Percentiles rank a stretch among this genome's conserved stretches.
Conservation (phyloP, 331 rosid species). For the Pyrus hybrid region DNA sequence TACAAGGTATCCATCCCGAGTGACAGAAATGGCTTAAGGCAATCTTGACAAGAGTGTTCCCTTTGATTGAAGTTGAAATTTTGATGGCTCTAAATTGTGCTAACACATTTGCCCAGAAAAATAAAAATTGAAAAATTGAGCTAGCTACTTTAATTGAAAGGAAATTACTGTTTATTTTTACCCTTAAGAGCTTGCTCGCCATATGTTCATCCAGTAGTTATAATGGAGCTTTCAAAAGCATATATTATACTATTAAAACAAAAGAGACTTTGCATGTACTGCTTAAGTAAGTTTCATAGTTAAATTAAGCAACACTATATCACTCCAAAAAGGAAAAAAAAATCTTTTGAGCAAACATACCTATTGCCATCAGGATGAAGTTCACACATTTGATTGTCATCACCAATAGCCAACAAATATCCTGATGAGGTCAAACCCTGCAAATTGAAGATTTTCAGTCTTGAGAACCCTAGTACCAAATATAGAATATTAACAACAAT, state of each 20-base stretch:
- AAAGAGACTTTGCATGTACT: not conserved
- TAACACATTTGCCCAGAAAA: not conserved
- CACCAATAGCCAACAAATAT: slow-evolving; percentile 70
- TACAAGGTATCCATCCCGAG: not conserved
- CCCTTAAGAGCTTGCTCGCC: not conserved
- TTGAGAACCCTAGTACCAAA: not conserved
- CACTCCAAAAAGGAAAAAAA: not conserved
- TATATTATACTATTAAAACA: not conserved
- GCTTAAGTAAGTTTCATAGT: not conserved
- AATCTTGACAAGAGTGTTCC: not conserved
- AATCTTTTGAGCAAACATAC: slow-evolving; percentile 18
- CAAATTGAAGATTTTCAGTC: slow-evolving; percentile 7
- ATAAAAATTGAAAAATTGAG: not conserved
- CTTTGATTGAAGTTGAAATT: not conserved
- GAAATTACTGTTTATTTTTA: not conserved
- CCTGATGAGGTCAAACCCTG: slow-evolving; percentile 82
- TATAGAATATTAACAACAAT: not conserved
- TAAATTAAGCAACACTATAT: not conserved
- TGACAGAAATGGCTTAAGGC: not conserved
- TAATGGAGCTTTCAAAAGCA: not conserved
- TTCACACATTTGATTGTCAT: slow-evolving; percentile 78
- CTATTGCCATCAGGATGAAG: slow-evolving; percentile 95
- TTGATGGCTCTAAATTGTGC: not conserved
- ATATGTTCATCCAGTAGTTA: not conserved
- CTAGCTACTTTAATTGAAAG: not conserved